These are phyloP conservation scores for Sophora flavescens DNA, from an alignment of 306 rosid species.

Conservation along the genomic window DNA sequence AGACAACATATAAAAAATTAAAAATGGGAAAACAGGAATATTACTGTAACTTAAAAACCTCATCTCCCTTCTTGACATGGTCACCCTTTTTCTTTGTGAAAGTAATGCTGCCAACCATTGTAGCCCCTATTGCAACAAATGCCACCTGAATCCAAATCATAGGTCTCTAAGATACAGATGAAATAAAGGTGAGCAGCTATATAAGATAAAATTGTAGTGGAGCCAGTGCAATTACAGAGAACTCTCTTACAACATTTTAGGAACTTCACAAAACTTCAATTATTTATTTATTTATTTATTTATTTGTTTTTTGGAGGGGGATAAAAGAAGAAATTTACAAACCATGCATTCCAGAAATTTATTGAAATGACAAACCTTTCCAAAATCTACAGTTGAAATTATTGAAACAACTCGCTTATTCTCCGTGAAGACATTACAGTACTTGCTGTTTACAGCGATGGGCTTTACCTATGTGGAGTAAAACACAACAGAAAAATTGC, in stretches of 20 bases:
- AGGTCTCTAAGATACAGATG: constrained; percentile 3
- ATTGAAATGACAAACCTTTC: constrained; percentile 73
- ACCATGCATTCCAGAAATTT: constrained; percentile 36
- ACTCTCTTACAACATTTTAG: not conserved
- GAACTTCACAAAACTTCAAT: not conserved
- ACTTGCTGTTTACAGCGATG: constrained; percentile 97
- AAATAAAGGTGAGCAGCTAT: not conserved
- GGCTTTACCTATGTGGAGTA: constrained; percentile 76
- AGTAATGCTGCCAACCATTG: constrained; percentile 98
- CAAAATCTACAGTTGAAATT: constrained; percentile 79
- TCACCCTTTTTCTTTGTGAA: constrained; percentile 83
- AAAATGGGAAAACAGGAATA: constrained; percentile 28
- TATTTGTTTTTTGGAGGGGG: too few relatives aligned
- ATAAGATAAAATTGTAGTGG: constrained; percentile 6
- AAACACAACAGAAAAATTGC: constrained; percentile 16
- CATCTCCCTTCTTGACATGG: constrained; percentile 89
- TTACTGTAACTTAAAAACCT: constrained; percentile 60
- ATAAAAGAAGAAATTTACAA: too few relatives aligned
- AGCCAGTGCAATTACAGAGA: constrained; percentile 17
- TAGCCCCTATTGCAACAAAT: constrained; percentile 94
- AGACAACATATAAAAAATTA: not conserved
- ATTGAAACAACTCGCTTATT: constrained; percentile 88
- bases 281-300: too few relatives aligned
- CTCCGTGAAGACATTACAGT: constrained; percentile 97
- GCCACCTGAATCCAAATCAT: constrained; percentile 75